A percentile compares a stretch with the other conserved stretches of the same genome.
Conservation (phyloP, 2,329 filamentous ascomycete species). For the Xylariales sp. region DNA sequence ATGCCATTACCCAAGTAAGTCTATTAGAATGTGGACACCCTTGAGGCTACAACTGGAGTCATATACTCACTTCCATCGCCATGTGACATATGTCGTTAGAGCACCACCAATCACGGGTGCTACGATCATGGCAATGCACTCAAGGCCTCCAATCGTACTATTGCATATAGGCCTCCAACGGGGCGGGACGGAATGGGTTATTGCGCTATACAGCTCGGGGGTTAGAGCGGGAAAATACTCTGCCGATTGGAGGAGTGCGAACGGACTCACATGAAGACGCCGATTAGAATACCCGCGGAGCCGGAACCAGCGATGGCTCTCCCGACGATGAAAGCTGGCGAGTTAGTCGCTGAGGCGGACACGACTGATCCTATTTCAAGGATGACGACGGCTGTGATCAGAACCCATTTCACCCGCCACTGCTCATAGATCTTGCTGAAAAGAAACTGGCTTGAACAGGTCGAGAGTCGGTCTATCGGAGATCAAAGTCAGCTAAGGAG, state of each 20-base stretch:
- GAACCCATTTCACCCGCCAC: constrained; percentile 33
- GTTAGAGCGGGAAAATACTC: not conserved
- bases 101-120: constrained; percentile 32
- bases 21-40: not conserved
- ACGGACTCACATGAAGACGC: constrained; percentile 29
- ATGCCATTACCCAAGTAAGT: not conserved
- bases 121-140: constrained; percentile 35
- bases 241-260: not conserved
- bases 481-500: not conserved
- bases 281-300: constrained; percentile 36
- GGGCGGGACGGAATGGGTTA: constrained; percentile 33
- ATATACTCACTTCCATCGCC: constrained; percentile 29
- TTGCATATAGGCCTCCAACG: constrained; percentile 35
- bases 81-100: constrained; percentile 25
- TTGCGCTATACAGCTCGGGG: constrained; percentile 7
- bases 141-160: constrained; percentile 26
- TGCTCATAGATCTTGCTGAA: constrained; percentile 34
- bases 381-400: constrained; percentile 29
- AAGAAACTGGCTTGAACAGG: constrained; percentile 20
- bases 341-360: constrained; percentile 33
- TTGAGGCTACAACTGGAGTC: not conserved
- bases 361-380: constrained; percentile 39
- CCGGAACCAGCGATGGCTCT: constrained; percentile 43
- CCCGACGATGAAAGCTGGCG: constrained; percentile 37
- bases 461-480: constrained; percentile 23